Evolutionary conservation across 1,139 yeast species (phyloP).

Genomic region (Debaryomycetaceae sp.): DNA sequence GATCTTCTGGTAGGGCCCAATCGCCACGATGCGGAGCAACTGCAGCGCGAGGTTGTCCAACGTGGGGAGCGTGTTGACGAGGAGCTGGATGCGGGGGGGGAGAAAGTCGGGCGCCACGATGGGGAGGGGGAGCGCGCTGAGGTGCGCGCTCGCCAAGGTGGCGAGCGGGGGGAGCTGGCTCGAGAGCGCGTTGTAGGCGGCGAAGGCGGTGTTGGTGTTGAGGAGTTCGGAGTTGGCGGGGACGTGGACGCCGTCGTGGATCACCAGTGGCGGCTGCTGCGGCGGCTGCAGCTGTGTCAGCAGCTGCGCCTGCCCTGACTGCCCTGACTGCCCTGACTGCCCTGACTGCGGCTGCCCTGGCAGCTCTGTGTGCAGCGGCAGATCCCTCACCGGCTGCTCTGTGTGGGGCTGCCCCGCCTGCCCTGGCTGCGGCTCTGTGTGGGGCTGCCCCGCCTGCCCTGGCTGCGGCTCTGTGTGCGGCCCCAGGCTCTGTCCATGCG

Average conservation of each 20-base stretch:
- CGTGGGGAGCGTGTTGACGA: conserved; percentile 64
- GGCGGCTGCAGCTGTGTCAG: conserved; percentile 1
- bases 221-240: conserved; percentile 43
- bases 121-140: conserved; percentile 56
- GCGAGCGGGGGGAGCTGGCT: conserved; percentile 37
- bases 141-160: conserved; percentile 45
- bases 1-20: conserved; percentile 69
- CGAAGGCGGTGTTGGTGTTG: conserved; percentile 39
- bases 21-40: conserved; percentile 61
- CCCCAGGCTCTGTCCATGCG: neutral
- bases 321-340: neutral
- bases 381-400: conserved; percentile 1
- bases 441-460: neutral
- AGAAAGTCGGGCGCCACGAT: conserved; percentile 52
- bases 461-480: neutral
- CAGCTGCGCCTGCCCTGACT: neutral
- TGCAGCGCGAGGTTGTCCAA: conserved; percentile 75
- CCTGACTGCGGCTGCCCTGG: neutral
- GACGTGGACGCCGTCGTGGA: conserved; percentile 24
- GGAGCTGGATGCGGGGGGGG: conserved; percentile 57
- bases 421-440: neutral
- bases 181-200: conserved; percentile 40
- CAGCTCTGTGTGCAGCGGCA: conserved; percentile 7
- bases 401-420: conserved; percentile 1
- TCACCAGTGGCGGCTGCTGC: conserved; percentile 11